These are phyloP conservation scores for Termitomyces sp. DNA, from an alignment of 768 basidiomycete genomes.

Conservation along the genomic window DNA sequence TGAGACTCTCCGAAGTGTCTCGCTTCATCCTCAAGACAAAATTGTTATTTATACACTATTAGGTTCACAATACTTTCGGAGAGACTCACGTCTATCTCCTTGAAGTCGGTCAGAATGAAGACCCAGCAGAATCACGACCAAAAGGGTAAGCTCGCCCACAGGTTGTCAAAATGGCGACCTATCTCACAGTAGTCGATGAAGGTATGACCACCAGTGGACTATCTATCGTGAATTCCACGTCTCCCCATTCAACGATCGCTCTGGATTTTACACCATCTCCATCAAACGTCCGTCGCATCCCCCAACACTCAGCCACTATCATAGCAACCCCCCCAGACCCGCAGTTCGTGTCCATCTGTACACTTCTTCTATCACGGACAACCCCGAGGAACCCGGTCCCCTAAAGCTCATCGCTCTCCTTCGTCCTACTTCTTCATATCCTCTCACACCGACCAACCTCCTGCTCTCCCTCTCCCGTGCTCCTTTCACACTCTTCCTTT, in stretches of 20 bases:
- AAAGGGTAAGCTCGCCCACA: neutral
- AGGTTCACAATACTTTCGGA: slow-evolving; percentile 75
- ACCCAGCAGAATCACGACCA: slow-evolving; percentile 20
- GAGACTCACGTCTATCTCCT: slow-evolving; percentile 64
- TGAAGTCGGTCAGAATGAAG: slow-evolving; percentile 41
- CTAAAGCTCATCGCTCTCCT: slow-evolving; percentile 1
- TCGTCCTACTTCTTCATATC: neutral
- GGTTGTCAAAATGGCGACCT: neutral
- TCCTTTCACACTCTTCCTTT: slow-evolving; percentile 38
- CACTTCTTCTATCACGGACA: neutral
- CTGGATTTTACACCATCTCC: slow-evolving; percentile 60
- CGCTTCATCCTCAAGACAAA: neutral
- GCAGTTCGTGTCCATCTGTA: neutral
- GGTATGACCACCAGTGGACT: slow-evolving; percentile 63
- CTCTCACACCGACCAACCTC: slow-evolving; percentile 13
- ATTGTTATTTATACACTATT: neutral
- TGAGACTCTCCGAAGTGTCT: neutral
- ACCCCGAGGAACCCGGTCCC: neutral
- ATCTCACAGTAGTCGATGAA: slow-evolving; percentile 14
- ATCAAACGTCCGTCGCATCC: slow-evolving; percentile 43
- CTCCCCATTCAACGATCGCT: slow-evolving; percentile 72
- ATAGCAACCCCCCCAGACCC: neutral
- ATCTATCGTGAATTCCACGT: slow-evolving; percentile 70
- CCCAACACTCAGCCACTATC: slow-evolving; percentile 16
- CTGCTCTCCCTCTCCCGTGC: neutral